Conservation (phyloP, 768 basidiomycete species). For the Holtermannia corniformis region DNA sequence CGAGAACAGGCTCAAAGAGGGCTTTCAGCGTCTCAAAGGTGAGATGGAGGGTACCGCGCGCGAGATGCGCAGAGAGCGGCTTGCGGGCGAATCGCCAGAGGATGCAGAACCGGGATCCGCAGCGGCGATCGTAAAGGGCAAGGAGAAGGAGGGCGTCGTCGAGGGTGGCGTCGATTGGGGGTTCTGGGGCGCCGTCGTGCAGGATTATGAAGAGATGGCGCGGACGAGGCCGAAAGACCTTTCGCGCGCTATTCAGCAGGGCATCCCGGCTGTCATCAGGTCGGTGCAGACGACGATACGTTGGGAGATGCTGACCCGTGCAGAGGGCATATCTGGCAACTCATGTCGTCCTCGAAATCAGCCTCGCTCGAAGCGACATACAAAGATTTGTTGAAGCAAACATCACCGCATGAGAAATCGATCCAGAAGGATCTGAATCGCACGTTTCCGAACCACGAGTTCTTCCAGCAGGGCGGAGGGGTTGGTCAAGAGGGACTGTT, state of each 20-base stretch:
- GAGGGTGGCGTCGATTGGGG: constrained; percentile 25
- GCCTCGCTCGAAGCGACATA: constrained; percentile 73
- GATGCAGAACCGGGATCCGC: too few relatives aligned
- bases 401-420: constrained; percentile 83
- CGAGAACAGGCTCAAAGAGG: constrained; percentile 23
- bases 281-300: constrained; percentile 47
- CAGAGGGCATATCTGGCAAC: constrained; percentile 38
- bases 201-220: constrained; percentile 85
- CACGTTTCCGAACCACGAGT: constrained; percentile 95
- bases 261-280: constrained; percentile 87
- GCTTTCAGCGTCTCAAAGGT: constrained; percentile 32
- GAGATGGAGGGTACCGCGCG: constrained; percentile 36
- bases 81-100: background rate
- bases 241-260: constrained; percentile 79
- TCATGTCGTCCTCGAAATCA: constrained; percentile 89
- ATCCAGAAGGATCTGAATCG: constrained; percentile 86
- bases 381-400: constrained; percentile 66
- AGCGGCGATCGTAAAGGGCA: background rate
- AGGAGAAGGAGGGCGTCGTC: background rate
- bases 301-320: background rate
- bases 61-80: constrained; percentile 31
- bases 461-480: constrained; percentile 88
- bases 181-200: constrained; percentile 92
- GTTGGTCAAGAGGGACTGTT: constrained; percentile 95
- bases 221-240: constrained; percentile 65